A percentile compares a stretch with the other conserved stretches of the same genome.
Evolutionary conservation across 2,329 filamentous ascomycete species (phyloP).

Genomic region (Aureobasidium sp.): DNA sequence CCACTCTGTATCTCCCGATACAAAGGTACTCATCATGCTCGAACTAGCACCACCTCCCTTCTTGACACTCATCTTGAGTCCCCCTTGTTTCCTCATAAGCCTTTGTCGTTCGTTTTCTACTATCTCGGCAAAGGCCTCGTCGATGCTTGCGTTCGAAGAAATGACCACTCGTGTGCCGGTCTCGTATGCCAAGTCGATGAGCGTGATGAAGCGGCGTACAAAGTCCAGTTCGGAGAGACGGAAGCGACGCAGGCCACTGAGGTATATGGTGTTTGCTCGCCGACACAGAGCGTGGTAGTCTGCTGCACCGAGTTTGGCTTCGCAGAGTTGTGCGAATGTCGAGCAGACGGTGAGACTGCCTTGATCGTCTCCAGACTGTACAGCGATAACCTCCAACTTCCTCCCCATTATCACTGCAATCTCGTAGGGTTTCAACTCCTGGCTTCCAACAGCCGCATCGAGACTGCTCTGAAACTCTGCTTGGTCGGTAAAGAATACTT

Average conservation of each 20-base stretch:
- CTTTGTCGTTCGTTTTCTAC: conserved; percentile 16
- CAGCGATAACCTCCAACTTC: conserved; percentile 15
- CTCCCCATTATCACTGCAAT: conserved; percentile 20
- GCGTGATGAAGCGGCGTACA: conserved; percentile 63
- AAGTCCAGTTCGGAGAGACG: conserved; percentile 49
- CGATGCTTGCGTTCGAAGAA: conserved; percentile 17
- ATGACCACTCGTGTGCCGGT: conserved; percentile 58
- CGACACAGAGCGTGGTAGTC: conserved; percentile 63
- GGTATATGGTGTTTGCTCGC: conserved; percentile 15
- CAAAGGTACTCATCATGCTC: conserved; percentile 24
- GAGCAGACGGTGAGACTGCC: conserved; percentile 31
- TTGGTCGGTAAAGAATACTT: conserved; percentile 18
- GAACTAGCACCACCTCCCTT: conserved; percentile 21
- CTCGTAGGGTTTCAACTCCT: conserved; percentile 4
- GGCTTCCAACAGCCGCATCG: background rate
- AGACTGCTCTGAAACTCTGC: conserved; percentile 10
- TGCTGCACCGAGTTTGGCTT: conserved; percentile 56
- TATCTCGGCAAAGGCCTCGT: conserved; percentile 21
- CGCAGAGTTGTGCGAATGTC: conserved; percentile 57
- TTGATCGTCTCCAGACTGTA: background rate
- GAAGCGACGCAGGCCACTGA: conserved; percentile 18
- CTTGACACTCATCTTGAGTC: conserved; percentile 18
- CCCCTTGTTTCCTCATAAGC: conserved; percentile 5
- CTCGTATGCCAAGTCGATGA: conserved; percentile 70
- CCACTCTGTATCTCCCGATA: conserved; percentile 22